Evolutionary conservation across 441 rosid genomes (phyloP).

Genomic region (Adansonia madagascariensis): DNA sequence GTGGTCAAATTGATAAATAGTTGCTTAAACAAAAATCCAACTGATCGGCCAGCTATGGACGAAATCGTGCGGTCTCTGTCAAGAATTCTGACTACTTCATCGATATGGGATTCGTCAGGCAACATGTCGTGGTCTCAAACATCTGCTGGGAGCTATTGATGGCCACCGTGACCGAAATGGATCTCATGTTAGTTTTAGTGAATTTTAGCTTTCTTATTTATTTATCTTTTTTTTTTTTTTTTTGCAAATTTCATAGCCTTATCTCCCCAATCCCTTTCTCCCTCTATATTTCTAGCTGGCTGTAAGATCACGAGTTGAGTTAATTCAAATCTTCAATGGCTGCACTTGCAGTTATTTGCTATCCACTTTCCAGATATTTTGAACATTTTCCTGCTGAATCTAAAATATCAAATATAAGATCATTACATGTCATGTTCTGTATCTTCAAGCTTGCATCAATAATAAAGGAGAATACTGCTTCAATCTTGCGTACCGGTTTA

Average conservation of each 20-base stretch:
- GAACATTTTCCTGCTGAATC: no score
- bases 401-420: no score
- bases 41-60: constrained; percentile 68
- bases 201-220: constrained; percentile 15
- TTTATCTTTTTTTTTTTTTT: neutral
- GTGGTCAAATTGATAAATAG: constrained; percentile 49
- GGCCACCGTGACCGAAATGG: neutral
- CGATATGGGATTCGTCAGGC: constrained; percentile 41
- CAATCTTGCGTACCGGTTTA: no score
- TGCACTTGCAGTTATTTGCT: neutral
- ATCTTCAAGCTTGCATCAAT: no score
- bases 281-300: neutral
- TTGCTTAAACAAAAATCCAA: constrained; percentile 58
- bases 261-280: neutral
- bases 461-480: no score
- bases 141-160: constrained; percentile 16
- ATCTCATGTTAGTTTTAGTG: neutral
- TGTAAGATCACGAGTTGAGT: neutral
- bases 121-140: constrained; percentile 16
- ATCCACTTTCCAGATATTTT: neutral
- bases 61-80: constrained; percentile 56
- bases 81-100: constrained; percentile 48
- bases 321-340: constrained; percentile 4
- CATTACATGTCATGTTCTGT: no score
- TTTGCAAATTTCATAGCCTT: neutral